Evolutionary conservation across 495 filamentous ascomycete genomes (phyloP), one percentile per base, ranked within the genome.

Genomic region (Neurospora intermedia): DNA sequence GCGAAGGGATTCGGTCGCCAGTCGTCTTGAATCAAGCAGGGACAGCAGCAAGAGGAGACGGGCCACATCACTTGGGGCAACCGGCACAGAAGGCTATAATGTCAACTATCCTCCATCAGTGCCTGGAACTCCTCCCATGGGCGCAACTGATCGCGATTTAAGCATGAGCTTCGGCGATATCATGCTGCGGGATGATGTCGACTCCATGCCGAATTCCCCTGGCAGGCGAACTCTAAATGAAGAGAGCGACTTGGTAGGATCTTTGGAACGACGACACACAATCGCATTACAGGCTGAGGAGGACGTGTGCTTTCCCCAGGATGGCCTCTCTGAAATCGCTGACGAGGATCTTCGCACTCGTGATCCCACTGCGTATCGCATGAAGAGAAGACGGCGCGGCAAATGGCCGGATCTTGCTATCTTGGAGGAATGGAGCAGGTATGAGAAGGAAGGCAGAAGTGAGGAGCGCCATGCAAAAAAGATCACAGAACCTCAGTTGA

Each of bases 71-170:
- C 82, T 75, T 81, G 83, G 46, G 82, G 74, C 78, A 27, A 73
- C 79, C 6, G 54, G 69, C 13, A 75, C 70, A 41, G 82, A 83
- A 39, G 75, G 86, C 42, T 94, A 94, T 80, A 91, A 97, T 87
- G 88, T 98, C 73, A 99, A 99, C 77, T 97, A 97, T 77, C 96
- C 96, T n/a, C 96, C 96, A 1, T 98, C 96, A 0, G 89, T 97
- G 23, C 96, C 96, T 0, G 89, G 88, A 6, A 91, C 92, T 23
- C 96, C 96, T 83, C 83, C 69, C 40, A 89, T 73, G 86, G 88
- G 71, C 78, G 83, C 69, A 78, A 87, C 69, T 27, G 84, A 83
- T 42, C 82, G 73, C 43, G 27, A 66, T 66, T 76, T 82, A 78
- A 83, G 81, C 48, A 88, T 92, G 85, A 90, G 86, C 72, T 96